Base-by-base conservation (phyloP, 345 rosid genomes). In the Geranium rotundifolium region DNA sequence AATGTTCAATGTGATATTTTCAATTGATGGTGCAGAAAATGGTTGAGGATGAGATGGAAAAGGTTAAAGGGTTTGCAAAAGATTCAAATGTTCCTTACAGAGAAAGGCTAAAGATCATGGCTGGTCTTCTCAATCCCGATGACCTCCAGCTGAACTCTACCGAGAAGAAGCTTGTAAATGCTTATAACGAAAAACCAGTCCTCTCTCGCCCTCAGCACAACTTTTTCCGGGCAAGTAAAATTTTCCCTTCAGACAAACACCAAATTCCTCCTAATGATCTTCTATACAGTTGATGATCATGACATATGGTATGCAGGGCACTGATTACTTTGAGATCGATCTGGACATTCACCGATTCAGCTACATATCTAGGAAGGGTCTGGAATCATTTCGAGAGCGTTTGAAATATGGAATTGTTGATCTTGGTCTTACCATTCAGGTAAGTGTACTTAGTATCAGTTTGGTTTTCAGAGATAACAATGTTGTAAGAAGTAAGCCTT, bases 201-300 rank as follows among this genome's bases (percentile, higher is more conserved):
- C n/a, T n/a, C n/a, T n/a, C n/a, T n/a, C 92, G 96, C 31, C 98
- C 98, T n/a, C 96, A 91, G 71, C 98, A 91, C 72, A 77, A 75
- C 62, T 91, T 89, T 70, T 87, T 73, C 20, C 74, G 70, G 87
- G 98, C 81, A 58, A 37, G 1, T 56, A 19, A 57, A 46, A 31
- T 7, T 31, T 31, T 31, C 37, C 37, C 7, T 31, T 31, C 37
- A 31, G 4, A 2, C 37, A 31, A 31, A 31, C 37, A 31, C 37
- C 3, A 31, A 31, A 7, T 7, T 31, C 37, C 3, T 31, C 37
- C 7, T 31, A 31, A 31, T 31, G 37, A 31, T n/a, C 4, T 31
- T 31, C 3, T 31, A 7, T 31, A n/a, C n/a, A n/a, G 37, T 31
- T 31, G 7, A 31, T 31, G 37, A 31, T 31, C n/a, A n/a, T n/a